Conservation (phyloP, 2,329 filamentous ascomycete species). For the Penicillium sp. region DNA sequence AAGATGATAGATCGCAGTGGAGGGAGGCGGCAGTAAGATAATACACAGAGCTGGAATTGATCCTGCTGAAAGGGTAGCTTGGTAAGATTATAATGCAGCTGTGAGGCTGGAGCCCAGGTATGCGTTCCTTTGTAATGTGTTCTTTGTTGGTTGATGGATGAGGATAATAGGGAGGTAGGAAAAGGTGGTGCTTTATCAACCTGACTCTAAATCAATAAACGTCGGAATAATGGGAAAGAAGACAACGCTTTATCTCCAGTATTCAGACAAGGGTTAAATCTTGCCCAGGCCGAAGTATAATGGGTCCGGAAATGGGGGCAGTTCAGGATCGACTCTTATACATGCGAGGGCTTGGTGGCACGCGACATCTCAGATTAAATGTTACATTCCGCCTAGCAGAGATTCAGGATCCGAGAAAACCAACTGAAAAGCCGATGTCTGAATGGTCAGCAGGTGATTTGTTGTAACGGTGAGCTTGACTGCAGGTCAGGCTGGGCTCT, state of each 20-base stretch:
- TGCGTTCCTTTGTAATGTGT: not conserved
- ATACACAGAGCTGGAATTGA: slow-evolving; percentile 1
- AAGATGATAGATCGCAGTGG: not conserved
- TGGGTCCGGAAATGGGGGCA: slow-evolving; percentile 10
- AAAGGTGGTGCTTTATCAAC: not conserved
- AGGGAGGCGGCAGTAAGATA: not conserved
- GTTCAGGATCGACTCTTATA: slow-evolving; percentile 19
- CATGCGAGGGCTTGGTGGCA: slow-evolving; percentile 13
- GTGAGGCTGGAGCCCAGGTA: not conserved
- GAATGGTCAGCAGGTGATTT: slow-evolving; percentile 19
- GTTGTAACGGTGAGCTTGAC: slow-evolving; percentile 3
- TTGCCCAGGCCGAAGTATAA: slow-evolving; percentile 19
- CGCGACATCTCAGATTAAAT: slow-evolving; percentile 13
- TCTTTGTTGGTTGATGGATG: not conserved
- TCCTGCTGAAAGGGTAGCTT: not conserved
- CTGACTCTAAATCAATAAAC: not conserved
- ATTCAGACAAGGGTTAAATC: slow-evolving; percentile 17
- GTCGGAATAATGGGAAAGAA: slow-evolving; percentile 11
- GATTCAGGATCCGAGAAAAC: not conserved
- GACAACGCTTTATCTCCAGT: slow-evolving; percentile 8
- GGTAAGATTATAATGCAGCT: not conserved
- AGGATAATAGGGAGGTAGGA: not conserved
- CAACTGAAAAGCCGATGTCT: slow-evolving; percentile 1
- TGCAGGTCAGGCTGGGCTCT: slow-evolving; percentile 10
- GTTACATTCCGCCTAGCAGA: slow-evolving; percentile 16